Percentiles rank a stretch among this genome's conserved stretches.
Evolutionary conservation across 148 eudicot genomes (phyloP).

Genomic region (Bassia scoparia): DNA sequence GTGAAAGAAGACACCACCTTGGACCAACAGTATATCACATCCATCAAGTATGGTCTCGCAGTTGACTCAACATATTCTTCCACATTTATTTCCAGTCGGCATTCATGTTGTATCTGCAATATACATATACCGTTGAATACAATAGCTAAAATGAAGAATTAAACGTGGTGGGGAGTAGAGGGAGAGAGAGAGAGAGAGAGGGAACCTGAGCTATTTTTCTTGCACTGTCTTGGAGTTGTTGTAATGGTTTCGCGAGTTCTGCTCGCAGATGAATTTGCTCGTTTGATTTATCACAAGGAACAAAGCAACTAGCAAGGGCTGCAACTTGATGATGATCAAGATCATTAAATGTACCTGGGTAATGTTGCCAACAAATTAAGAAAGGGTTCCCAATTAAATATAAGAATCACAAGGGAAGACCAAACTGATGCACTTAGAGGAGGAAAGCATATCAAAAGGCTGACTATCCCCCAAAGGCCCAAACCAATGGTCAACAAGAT

Average conservation of each 20-base stretch:
- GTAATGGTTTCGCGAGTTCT: constrained; percentile 87
- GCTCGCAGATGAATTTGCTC: constrained; percentile 87
- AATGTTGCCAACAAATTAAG: constrained; percentile 8
- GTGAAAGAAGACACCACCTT: constrained; percentile 45
- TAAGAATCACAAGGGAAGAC: constrained; percentile 2
- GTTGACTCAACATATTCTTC: constrained; percentile 95
- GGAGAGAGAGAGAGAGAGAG: background rate
- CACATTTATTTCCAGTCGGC: constrained; percentile 78
- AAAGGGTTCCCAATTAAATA: background rate
- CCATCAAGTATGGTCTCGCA: constrained; percentile 88
- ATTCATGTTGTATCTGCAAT: constrained; percentile 92
- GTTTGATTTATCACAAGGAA: constrained; percentile 76
- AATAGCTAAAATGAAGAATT: background rate
- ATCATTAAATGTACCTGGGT: constrained; percentile 88
- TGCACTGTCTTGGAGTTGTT: constrained; percentile 96
- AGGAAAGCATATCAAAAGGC: background rate
- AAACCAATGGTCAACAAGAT: background rate
- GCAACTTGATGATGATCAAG: constrained; percentile 98
- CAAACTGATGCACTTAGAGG: background rate
- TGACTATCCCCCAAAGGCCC: background rate
- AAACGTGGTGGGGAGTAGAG: background rate
- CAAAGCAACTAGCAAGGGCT: constrained; percentile 91
- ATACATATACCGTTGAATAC: background rate
- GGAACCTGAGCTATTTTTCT: constrained; percentile 90
- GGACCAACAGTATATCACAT: constrained; percentile 98